A percentile compares a stretch with the other conserved stretches of the same genome.
Evolutionary conservation across 1,139 yeast species (phyloP).

Genomic region (Taphrina confusa): DNA sequence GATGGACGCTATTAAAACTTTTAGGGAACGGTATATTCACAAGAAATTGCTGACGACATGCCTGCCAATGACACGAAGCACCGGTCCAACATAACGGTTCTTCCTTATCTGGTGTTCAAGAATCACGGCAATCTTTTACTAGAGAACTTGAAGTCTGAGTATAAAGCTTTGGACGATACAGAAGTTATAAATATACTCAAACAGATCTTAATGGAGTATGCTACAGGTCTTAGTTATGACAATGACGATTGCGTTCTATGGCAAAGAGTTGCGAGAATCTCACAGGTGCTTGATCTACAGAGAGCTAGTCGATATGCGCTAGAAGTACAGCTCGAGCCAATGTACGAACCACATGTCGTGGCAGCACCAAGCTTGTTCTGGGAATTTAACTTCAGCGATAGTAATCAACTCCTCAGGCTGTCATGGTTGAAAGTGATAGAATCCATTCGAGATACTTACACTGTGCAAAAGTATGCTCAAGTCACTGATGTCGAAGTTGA

Average conservation of each 20-base stretch:
- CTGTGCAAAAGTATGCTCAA: background rate
- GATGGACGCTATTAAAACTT: background rate
- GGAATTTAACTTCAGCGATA: background rate
- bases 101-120: conserved; percentile 23
- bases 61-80: background rate
- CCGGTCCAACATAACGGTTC: conserved; percentile 15
- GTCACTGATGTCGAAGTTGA: background rate
- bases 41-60: background rate
- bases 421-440: background rate
- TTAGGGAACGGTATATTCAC: too few species aligned
- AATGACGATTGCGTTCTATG: conserved; percentile 45
- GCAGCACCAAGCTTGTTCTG: conserved; percentile 2
- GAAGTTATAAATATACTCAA: background rate
- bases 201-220: conserved; percentile 36
- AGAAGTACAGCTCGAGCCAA: conserved; percentile 23
- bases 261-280: conserved; percentile 38
- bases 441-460: background rate
- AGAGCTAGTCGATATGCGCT: conserved; percentile 37
- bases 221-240: conserved; percentile 46
- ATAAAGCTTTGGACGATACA: conserved; percentile 36
- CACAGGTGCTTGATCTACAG: conserved; percentile 29
- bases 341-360: background rate
- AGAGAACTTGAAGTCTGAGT: conserved; percentile 50
- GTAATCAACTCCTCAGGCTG: background rate
- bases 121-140: conserved; percentile 76